Base-by-base conservation (phyloP, 495 filamentous ascomycete genomes). In the Mycothermus thermophilus region DNA sequence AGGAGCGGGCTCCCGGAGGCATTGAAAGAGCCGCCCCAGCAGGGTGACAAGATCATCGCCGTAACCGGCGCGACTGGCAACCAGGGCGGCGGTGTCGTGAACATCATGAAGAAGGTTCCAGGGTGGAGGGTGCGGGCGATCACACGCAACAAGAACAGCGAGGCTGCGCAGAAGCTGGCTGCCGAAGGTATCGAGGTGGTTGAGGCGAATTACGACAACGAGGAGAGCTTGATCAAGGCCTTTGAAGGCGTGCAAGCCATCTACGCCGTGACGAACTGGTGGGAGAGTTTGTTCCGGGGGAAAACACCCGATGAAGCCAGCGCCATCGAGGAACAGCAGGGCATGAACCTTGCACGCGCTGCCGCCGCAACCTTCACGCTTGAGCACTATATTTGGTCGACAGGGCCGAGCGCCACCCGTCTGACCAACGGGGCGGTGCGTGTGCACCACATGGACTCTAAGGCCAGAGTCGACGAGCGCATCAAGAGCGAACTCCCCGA, bases 301-400 rank as follows among this genome's bases (percentile, higher is more conserved):
- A 29, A 29, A 22, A 37, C 37, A 18, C 19, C 34, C 9, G 34
- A 24, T 5, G 34, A 37, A 11, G 21, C 40, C 8, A 33, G 39
- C 20, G 32, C 28, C 5, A 31, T 45, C 19, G 42, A 45, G 30
- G 33, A 37, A 12, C 26, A 31, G 23, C 42, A 45, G 33, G 62
- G 57, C n/a, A 55, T 51, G 27, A 66, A 59, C 29, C 43, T 69
- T 21, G 64, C 60, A 15, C 39, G 39, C 3, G 65, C 63, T 7
- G 66, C 64, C 6, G 36, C 51, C 3, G 37, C 38, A 12, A 66
- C 56, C 0, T 19, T 40, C 2, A 54, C 53, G 0, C 41, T 69
- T 10, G 48, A 67, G 42, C 64, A 65, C 35, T 67, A 53, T 31
- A 54, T 68, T 38, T 67, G 61, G 63, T 58, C 52, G 28, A 66